Evolutionary conservation across 2,329 filamentous ascomycete species (phyloP).

Genomic region (Capronia epimyces): DNA sequence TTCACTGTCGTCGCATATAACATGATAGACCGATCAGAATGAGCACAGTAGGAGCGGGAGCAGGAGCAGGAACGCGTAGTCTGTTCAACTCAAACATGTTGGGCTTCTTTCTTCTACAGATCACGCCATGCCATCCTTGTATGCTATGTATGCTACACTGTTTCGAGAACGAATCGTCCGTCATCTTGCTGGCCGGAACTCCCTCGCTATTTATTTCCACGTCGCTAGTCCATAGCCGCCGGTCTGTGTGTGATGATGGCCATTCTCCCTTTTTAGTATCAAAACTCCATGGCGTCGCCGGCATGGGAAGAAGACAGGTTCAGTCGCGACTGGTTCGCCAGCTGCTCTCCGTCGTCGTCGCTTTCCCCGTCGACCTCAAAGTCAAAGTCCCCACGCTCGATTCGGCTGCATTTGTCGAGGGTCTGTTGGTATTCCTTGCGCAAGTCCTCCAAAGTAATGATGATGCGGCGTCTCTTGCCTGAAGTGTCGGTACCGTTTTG

Average conservation of each 20-base stretch:
- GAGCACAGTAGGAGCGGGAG: too few relatives aligned
- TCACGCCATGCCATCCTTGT: too few relatives aligned
- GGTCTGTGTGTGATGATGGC: background rate
- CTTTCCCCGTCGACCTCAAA: constrained; percentile 48
- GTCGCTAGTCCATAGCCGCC: background rate
- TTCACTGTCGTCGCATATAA: too few relatives aligned
- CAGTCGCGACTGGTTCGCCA: constrained; percentile 16
- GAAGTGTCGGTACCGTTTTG: constrained; percentile 16
- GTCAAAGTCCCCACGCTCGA: constrained; percentile 84
- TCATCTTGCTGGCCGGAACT: background rate
- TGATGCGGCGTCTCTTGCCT: constrained; percentile 50
- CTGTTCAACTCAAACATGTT: too few relatives aligned
- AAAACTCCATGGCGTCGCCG: constrained; percentile 14
- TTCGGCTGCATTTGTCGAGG: constrained; percentile 78
- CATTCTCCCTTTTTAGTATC: background rate
- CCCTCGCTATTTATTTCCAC: background rate
- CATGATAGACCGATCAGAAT: too few relatives aligned
- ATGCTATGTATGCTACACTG: too few relatives aligned
- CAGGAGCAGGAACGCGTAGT: too few relatives aligned
- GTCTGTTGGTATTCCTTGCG: constrained; percentile 85
- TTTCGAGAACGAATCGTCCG: too few relatives aligned
- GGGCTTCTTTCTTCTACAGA: too few relatives aligned
- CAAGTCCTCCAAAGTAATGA: constrained; percentile 80
- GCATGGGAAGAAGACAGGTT: constrained; percentile 17
- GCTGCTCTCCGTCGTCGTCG: constrained; percentile 15